phyloP scores from a whole-genome alignment of 352 stramenopile species.

The Globisporangium okanoganense region DNA sequence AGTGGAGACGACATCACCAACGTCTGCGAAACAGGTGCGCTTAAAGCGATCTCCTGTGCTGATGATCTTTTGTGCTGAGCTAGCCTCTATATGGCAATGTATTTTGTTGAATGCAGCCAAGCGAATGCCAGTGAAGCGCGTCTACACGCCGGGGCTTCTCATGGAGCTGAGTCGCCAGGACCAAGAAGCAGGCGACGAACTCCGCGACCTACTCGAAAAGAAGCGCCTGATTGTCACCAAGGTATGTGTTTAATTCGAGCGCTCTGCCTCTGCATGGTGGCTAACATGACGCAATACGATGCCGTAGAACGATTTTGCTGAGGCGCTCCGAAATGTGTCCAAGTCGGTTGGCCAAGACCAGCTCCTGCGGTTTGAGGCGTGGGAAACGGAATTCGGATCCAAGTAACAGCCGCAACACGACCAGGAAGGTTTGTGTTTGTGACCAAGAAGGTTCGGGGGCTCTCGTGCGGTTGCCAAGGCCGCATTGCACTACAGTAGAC shows the following conservation, averaged over 20 bases:
- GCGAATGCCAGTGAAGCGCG: constrained; percentile 18
- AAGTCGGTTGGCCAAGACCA: constrained; percentile 52
- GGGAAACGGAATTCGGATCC: constrained; percentile 50
- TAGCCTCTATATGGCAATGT: not conserved
- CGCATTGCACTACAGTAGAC: too few relatives aligned
- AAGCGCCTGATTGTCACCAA: constrained; percentile 63
- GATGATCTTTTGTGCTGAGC: not conserved
- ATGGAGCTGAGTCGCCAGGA: constrained; percentile 48
- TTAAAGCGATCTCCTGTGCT: not conserved
- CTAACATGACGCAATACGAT: not conserved
- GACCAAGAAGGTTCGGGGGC: too few relatives aligned
- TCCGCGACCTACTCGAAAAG: constrained; percentile 39
- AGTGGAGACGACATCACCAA: constrained; percentile 86
- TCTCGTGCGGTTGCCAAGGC: too few relatives aligned
- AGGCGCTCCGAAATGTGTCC: constrained; percentile 42
- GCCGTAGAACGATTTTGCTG: constrained; percentile 20
- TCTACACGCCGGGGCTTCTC: constrained; percentile 17
- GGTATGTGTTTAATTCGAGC: constrained; percentile 15
- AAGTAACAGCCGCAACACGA: constrained; percentile 12
- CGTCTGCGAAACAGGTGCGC: constrained; percentile 38
- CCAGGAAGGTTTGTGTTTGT: not conserved
- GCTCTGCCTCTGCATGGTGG: not conserved
- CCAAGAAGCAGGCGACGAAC: constrained; percentile 31
- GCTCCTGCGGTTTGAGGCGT: constrained; percentile 34
- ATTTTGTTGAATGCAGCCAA: constrained; percentile 6